Conservation (phyloP, 2,329 filamentous ascomycete species). For the Colletotrichum liriopes region DNA sequence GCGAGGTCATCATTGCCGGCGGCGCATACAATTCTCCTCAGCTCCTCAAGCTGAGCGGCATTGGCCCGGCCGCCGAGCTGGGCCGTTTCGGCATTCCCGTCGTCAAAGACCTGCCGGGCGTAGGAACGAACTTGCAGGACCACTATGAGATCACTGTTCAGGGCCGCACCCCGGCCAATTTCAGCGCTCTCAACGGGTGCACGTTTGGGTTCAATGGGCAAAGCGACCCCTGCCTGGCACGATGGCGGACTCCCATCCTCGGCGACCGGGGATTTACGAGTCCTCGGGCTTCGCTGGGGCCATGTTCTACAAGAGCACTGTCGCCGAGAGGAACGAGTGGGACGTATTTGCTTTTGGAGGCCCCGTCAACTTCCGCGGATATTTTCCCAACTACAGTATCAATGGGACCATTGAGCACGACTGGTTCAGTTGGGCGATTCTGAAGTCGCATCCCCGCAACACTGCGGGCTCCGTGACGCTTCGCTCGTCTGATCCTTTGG, state of each 20-base stretch:
- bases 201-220: conserved; percentile 49
- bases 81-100: conserved; percentile 58
- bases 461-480: conserved; percentile 74
- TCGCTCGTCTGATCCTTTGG: conserved; percentile 73
- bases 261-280: conserved; percentile 58
- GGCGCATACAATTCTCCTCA: conserved; percentile 70
- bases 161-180: conserved; percentile 58
- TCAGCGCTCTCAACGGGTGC: conserved; percentile 53
- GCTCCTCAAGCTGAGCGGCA: conserved; percentile 66
- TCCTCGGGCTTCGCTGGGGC: conserved; percentile 45
- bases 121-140: conserved; percentile 74
- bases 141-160: conserved; percentile 66
- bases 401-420: conserved; percentile 53
- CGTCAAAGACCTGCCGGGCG: conserved; percentile 69
- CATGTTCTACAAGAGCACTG: conserved; percentile 51
- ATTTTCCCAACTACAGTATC: conserved; percentile 56
- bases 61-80: conserved; percentile 61
- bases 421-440: conserved; percentile 63
- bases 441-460: conserved; percentile 77
- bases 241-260: conserved; percentile 51
- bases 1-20: conserved; percentile 66
- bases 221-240: conserved; percentile 52
- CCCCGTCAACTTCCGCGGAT: conserved; percentile 57
- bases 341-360: conserved; percentile 57
- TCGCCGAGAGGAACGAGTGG: conserved; percentile 45